phyloP scores from a whole-genome alignment of 176 grass and related monocot species.

The Urochloa ruziziensis region DNA sequence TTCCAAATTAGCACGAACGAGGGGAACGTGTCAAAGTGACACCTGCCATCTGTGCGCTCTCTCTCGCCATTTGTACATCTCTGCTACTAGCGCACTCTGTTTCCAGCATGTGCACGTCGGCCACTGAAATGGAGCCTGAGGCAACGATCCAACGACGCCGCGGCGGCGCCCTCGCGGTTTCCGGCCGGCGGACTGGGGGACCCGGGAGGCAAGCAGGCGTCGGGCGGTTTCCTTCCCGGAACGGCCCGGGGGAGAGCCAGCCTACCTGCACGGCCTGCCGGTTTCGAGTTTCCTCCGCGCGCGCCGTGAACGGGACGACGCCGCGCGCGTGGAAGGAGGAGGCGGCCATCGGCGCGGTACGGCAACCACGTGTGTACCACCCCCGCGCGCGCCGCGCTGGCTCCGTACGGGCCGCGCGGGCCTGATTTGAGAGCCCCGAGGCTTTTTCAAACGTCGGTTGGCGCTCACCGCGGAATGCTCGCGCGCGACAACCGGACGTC shows the following conservation, averaged over 20 bases:
- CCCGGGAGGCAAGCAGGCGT: no score
- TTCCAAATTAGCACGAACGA: neutral
- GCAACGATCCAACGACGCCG: no score
- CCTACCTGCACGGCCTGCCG: neutral
- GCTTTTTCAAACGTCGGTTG: neutral
- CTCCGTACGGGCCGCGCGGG: neutral
- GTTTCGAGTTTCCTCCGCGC: neutral
- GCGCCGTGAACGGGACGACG: neutral
- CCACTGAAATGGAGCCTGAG: no score
- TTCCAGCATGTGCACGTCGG: no score
- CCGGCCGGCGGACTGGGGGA: no score
- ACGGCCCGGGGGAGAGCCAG: no score
- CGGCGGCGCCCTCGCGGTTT: no score
- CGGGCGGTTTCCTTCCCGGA: no score
- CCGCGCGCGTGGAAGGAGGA: neutral
- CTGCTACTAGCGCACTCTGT: no score
- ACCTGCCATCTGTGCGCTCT: neutral
- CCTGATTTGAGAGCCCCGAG: neutral
- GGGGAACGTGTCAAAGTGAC: neutral
- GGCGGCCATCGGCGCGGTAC: neutral
- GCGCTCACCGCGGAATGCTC: neutral
- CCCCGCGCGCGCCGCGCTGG: neutral
- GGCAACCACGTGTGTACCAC: neutral
- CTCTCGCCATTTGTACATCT: no score
- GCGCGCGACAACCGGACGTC: neutral